phyloP scores from a whole-genome alignment of 2,329 filamentous ascomycete species.

The Colletotrichum salicis region DNA sequence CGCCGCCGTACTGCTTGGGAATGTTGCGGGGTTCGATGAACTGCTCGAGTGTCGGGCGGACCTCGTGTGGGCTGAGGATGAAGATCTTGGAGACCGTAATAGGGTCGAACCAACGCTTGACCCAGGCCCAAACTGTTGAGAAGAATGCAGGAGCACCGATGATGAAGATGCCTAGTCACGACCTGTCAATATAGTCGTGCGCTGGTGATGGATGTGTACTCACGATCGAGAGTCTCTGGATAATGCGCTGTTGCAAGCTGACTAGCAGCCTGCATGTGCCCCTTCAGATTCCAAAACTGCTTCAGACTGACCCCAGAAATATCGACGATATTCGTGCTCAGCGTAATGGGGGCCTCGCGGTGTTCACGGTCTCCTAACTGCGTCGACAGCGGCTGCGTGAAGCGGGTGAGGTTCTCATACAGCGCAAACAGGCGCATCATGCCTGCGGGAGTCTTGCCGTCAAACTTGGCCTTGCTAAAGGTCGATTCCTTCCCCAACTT shows the following conservation, averaged over 20 bases:
- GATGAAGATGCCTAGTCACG: conserved; percentile 63
- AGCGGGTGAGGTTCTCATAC: conserved; percentile 91
- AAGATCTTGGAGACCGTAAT: conserved; percentile 97
- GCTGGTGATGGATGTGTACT: conserved; percentile 57
- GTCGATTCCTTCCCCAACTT: conserved; percentile 67
- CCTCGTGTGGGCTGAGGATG: conserved; percentile 79
- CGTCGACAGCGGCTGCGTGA: conserved; percentile 86
- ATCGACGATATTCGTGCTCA: conserved; percentile 95
- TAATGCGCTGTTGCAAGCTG: conserved; percentile 92
- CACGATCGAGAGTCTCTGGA: conserved; percentile 89
- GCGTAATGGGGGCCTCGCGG: conserved; percentile 85
- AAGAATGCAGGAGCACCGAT: conserved; percentile 93
- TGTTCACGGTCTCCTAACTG: conserved; percentile 77
- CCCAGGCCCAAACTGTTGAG: conserved; percentile 92
- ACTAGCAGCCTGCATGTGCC: conserved; percentile 93
- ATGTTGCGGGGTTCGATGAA: conserved; percentile 88
- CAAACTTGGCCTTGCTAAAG: conserved; percentile 70
- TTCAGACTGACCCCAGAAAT: conserved; percentile 87
- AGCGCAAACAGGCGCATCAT: conserved; percentile 89
- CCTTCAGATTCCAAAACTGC: conserved; percentile 95
- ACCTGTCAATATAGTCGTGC: conserved; percentile 30
- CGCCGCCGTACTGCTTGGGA: conserved; percentile 88
- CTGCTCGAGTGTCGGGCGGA: conserved; percentile 78
- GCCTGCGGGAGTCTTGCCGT: conserved; percentile 76
- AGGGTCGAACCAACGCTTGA: conserved; percentile 95